phyloP scores from a whole-genome alignment of 2,329 filamentous ascomycete species.

The Xylariaceae sp. region DNA sequence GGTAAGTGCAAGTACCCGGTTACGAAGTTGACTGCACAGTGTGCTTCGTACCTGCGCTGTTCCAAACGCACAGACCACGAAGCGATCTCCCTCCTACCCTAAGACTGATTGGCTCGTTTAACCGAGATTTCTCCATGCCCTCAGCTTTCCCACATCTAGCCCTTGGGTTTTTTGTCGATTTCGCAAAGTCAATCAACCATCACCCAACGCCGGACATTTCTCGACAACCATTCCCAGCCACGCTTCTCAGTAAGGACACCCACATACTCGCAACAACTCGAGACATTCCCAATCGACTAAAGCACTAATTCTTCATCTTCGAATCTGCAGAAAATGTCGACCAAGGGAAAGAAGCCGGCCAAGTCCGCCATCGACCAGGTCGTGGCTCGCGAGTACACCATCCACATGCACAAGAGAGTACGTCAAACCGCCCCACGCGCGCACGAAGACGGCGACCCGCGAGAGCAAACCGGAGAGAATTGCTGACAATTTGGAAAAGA shows the following conservation, averaged over 20 bases:
- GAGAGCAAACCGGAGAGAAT: slow-evolving; percentile 3
- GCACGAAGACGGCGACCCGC: not conserved
- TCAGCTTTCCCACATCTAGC: slow-evolving; percentile 28
- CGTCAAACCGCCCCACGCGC: slow-evolving; percentile 41
- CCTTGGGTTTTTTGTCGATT: slow-evolving; percentile 27
- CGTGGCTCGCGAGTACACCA: slow-evolving; percentile 99
- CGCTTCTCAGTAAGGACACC: slow-evolving; percentile 26
- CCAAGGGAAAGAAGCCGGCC: slow-evolving; percentile 61
- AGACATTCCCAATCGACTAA: slow-evolving; percentile 7
- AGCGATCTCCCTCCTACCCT: slow-evolving; percentile 17
- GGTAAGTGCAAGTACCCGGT: too few relatives aligned
- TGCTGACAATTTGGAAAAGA: slow-evolving; percentile 52
- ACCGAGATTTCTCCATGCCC: slow-evolving; percentile 29
- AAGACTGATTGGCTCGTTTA: slow-evolving; percentile 32
- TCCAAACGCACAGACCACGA: slow-evolving; percentile 22
- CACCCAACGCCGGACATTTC: slow-evolving; percentile 26
- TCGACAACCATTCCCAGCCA: slow-evolving; percentile 30
- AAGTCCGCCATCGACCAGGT: slow-evolving; percentile 98
- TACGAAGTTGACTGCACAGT: too few relatives aligned
- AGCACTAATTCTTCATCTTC: slow-evolving; percentile 11
- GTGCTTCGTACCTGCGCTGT: slow-evolving; percentile 5
- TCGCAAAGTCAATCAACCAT: slow-evolving; percentile 29
- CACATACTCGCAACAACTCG: slow-evolving; percentile 2
- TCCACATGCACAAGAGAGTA: slow-evolving; percentile 99
- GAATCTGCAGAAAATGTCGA: slow-evolving; percentile 52